A percentile compares a stretch with the other conserved stretches of the same genome.
phyloP scores from a whole-genome alignment of 2,329 filamentous ascomycete species.

The Diaporthe vaccinii region DNA sequence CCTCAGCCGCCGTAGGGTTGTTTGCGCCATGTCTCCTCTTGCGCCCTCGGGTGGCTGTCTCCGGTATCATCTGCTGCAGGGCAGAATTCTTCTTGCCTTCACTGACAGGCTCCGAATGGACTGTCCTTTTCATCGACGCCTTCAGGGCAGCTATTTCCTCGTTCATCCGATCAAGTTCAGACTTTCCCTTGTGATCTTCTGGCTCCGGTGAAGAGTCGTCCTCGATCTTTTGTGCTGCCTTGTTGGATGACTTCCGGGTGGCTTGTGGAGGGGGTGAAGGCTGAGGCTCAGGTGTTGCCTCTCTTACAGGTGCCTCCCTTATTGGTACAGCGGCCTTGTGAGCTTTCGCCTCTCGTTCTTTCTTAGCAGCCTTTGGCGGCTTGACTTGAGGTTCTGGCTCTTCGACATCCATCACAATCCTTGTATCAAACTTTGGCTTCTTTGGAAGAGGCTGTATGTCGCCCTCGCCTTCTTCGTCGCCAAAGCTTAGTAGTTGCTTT shows the following conservation, averaged over 20 bases:
- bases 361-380: slow-evolving; percentile 48
- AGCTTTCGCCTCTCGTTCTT: slow-evolving; percentile 45
- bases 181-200: slow-evolving; percentile 55
- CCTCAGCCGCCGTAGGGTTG: slow-evolving; percentile 66
- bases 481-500: slow-evolving; percentile 85
- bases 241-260: slow-evolving; percentile 23
- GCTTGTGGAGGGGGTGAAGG: slow-evolving; percentile 23
- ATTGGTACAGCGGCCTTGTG: slow-evolving; percentile 34
- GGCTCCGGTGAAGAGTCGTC: slow-evolving; percentile 55
- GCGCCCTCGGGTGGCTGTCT: slow-evolving; percentile 77
- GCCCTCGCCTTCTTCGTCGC: slow-evolving; percentile 74
- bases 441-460: slow-evolving; percentile 73
- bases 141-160: slow-evolving; percentile 86
- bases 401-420: slow-evolving; percentile 74
- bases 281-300: slow-evolving; percentile 40
- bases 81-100: slow-evolving; percentile 73
- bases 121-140: slow-evolving; percentile 81
- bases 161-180: slow-evolving; percentile 77
- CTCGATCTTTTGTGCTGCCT: slow-evolving; percentile 39
- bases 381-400: slow-evolving; percentile 43
- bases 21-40: slow-evolving; percentile 74
- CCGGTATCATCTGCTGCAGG: slow-evolving; percentile 80
- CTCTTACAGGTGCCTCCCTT: slow-evolving; percentile 49
- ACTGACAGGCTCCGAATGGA: slow-evolving; percentile 62
- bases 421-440: slow-evolving; percentile 83